These are phyloP conservation scores for Cladosporium sp. DNA, from an alignment of 2,329 filamentous ascomycete species.

Conservation along the genomic window DNA sequence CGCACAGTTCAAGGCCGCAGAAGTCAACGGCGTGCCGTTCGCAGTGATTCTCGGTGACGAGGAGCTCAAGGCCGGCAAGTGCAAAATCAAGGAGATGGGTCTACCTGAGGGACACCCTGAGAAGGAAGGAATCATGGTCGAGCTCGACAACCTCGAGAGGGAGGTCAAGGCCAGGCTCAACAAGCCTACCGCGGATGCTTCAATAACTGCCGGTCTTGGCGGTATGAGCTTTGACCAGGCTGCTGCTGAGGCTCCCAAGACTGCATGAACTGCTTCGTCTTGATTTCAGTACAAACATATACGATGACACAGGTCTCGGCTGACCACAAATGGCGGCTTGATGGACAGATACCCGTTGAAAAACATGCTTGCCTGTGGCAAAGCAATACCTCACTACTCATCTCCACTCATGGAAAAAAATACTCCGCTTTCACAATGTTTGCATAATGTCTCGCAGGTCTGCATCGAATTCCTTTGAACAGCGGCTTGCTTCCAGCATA, in stretches of 20 bases:
- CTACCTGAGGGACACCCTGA: conserved; percentile 78
- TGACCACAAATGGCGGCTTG: conserved; percentile 1
- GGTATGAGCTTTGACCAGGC: conserved; percentile 22
- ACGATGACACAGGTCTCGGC: not conserved
- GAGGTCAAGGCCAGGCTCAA: conserved; percentile 57
- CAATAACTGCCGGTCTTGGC: conserved; percentile 19
- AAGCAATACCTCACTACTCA: not conserved
- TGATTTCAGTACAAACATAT: not conserved
- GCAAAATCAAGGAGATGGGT: conserved; percentile 83
- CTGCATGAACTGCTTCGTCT: conserved; percentile 9
- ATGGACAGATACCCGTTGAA: conserved; percentile 8
- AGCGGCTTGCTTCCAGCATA: not conserved
- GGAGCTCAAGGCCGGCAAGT: conserved; percentile 75
- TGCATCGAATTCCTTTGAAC: not conserved
- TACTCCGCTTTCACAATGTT: not conserved
- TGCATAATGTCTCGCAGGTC: not conserved
- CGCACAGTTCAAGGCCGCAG: conserved; percentile 87
- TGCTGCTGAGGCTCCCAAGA: conserved; percentile 19
- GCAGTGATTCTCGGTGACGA: conserved; percentile 88
- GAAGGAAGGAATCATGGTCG: conserved; percentile 78
- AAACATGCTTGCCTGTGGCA: conserved; percentile 1
- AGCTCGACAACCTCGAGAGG: conserved; percentile 57
- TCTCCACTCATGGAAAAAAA: not conserved
- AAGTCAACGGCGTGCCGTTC: conserved; percentile 73
- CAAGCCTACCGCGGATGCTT: conserved; percentile 12